Percentiles rank a stretch among this genome's conserved stretches.
phyloP scores from a whole-genome alignment of 371 early-diverging fungal genomes.

The Parasitella parasitica region DNA sequence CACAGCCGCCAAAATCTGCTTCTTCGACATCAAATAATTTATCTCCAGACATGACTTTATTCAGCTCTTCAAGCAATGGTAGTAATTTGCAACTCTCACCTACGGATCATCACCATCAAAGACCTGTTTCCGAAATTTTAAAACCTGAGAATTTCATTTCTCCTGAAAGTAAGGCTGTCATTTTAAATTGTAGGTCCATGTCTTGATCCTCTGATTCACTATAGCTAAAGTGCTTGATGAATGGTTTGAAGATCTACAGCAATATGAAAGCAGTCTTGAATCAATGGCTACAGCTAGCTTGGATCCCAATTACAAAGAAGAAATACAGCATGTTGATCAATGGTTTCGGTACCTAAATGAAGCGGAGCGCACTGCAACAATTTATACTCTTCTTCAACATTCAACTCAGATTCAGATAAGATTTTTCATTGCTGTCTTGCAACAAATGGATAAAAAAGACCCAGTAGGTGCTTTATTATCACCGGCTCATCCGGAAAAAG shows the following conservation, averaged over 20 bases:
- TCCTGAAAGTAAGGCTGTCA: slow-evolving; percentile 35
- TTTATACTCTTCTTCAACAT: slow-evolving; percentile 89
- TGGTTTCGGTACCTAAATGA: slow-evolving; percentile 92
- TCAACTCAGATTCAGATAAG: slow-evolving; percentile 88
- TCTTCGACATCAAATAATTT: neutral
- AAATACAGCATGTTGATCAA: slow-evolving; percentile 89
- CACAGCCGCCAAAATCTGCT: neutral
- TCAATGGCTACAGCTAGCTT: slow-evolving; percentile 91
- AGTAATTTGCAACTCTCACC: neutral
- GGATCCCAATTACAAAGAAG: slow-evolving; percentile 80
- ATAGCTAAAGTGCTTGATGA: slow-evolving; percentile 79
- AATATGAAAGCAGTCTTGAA: slow-evolving; percentile 89
- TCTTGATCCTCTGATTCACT: too few relatives aligned
- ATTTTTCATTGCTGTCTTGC: slow-evolving; percentile 88
- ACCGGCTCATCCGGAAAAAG: slow-evolving; percentile 63
- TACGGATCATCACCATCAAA: slow-evolving; percentile 20
- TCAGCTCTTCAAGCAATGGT: neutral
- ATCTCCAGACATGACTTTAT: neutral
- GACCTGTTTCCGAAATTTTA: slow-evolving; percentile 44
- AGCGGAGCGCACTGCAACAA: slow-evolving; percentile 88
- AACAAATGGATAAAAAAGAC: slow-evolving; percentile 85
- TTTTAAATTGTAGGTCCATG: neutral
- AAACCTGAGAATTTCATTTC: slow-evolving; percentile 36
- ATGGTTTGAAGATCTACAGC: slow-evolving; percentile 89
- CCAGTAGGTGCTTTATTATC: slow-evolving; percentile 59